These are phyloP conservation scores for Amanita rimosa DNA, from an alignment of 768 basidiomycete genomes.

Conservation along the genomic window DNA sequence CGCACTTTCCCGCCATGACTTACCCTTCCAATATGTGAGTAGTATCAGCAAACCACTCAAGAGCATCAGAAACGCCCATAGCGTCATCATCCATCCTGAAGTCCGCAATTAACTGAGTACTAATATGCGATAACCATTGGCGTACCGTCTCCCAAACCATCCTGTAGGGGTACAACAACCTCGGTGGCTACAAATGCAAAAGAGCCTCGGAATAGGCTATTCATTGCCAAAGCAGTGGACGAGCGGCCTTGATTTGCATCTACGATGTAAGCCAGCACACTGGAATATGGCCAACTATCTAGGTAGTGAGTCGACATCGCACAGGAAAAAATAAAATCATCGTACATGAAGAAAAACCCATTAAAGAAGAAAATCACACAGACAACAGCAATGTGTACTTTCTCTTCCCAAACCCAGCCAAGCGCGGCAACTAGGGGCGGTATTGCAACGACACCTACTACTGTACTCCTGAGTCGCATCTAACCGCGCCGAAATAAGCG, in stretches of 20 bases:
- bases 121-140: background rate
- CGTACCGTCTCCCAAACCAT: constrained; percentile 13
- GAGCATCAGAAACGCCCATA: constrained; percentile 41
- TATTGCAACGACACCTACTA: constrained; percentile 42
- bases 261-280: constrained; percentile 74
- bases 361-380: constrained; percentile 62
- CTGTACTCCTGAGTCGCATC: constrained; percentile 51
- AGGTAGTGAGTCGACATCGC: background rate
- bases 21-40: constrained; percentile 50
- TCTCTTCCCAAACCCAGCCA: constrained; percentile 63
- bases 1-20: constrained; percentile 36
- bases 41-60: constrained; percentile 43
- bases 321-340: background rate
- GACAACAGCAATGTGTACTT: constrained; percentile 53
- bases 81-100: constrained; percentile 60
- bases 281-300: constrained; percentile 33
- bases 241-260: constrained; percentile 80
- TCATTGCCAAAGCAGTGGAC: constrained; percentile 62
- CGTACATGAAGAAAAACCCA: constrained; percentile 66
- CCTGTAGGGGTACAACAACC: constrained; percentile 65
- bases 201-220: constrained; percentile 65
- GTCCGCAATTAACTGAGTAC: constrained; percentile 23
- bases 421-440: constrained; percentile 56
- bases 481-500: background rate
- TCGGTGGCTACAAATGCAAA: constrained; percentile 62